A percentile compares a stretch with the other conserved stretches of the same genome.
Evolutionary conservation across 176 grass and related monocot species (phyloP).

Genomic region (Oryza glumipatula): DNA sequence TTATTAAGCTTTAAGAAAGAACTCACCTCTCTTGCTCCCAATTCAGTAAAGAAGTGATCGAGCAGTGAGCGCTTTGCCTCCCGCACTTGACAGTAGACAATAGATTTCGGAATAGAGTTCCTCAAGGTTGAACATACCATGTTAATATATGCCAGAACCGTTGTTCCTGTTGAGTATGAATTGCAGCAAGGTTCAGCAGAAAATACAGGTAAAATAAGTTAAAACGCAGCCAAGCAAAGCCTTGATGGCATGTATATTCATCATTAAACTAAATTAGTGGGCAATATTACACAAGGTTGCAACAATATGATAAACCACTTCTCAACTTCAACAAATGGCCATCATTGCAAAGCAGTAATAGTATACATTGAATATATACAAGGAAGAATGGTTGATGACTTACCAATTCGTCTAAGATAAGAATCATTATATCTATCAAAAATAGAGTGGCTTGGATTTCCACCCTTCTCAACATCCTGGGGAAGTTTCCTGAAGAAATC

Average conservation of each 20-base stretch:
- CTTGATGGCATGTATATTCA: neutral
- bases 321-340: neutral
- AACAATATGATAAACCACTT: slow-evolving; percentile 3
- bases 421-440: slow-evolving; percentile 99
- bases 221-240: neutral
- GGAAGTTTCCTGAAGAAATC: slow-evolving; percentile 99
- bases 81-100: slow-evolving; percentile 97
- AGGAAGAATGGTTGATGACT: neutral
- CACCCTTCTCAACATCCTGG: slow-evolving; percentile 98
- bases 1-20: neutral
- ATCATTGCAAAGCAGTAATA: neutral
- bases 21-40: slow-evolving; percentile 92
- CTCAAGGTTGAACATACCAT: slow-evolving; percentile 85
- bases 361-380: slow-evolving; percentile 25
- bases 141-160: slow-evolving; percentile 91
- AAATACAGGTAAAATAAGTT: neutral
- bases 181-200: slow-evolving; percentile 14
- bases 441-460: slow-evolving; percentile 97
- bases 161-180: slow-evolving; percentile 65
- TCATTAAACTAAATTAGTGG: neutral
- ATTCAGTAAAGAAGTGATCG: slow-evolving; percentile 97
- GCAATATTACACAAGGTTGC: neutral
- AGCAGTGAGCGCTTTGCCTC: slow-evolving; percentile 96
- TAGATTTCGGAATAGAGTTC: slow-evolving; percentile 95
- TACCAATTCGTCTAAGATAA: slow-evolving; percentile 96